Evolutionary conservation across 768 basidiomycete species (phyloP), one percentile per base, ranked within the genome.

Genomic region (Clathrus columnatus): DNA sequence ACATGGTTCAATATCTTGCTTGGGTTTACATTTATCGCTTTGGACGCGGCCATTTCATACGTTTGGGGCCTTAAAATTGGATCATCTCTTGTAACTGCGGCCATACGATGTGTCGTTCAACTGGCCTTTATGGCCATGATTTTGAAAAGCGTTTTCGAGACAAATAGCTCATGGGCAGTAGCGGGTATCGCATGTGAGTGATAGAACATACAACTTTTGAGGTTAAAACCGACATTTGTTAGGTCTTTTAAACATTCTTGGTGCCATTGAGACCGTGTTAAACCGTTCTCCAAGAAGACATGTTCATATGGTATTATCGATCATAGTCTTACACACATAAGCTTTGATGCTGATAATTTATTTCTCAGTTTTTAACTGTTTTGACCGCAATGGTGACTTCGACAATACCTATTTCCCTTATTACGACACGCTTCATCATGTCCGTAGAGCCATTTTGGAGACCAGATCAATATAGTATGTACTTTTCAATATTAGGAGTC

Each of bases 231-330:
- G 44, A 32, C 16, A 20, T 45, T 27, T 11, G 7, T 30, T 54
- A 86, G 85, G 80, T 50, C 63, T 91, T 24, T 67, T 92, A 53
- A 91, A 90, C 64, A 61, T 87, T 4, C 70, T 92, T 61, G 89
- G 87, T 4, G 87, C 91, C 0, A 72, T 83, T 46, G 91, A 92
- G 60, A 82, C 81, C 14, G 87, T 90, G 11, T 75, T 84, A 43
- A 89, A 91, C 71, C 91, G 89, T 66, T 80, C 85, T 4, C 82
- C 84, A 61, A 77, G 81, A 56, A 73, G 91, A 20, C 88, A 83
- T 64, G 63, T 75, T 18, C 69, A 85, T 56, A 93, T 94, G 87
- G 90, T 85, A 27, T 8, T 41, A 59, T 60, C 16, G 27, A n/a
- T 36, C 20, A 16, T 26, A 2, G 11, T 29, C 32, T 20, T 27